Evolutionary conservation across 2,329 filamentous ascomycete genomes (phyloP), one percentile per base, ranked within the genome.

Genomic region (Didymella lethalis): DNA sequence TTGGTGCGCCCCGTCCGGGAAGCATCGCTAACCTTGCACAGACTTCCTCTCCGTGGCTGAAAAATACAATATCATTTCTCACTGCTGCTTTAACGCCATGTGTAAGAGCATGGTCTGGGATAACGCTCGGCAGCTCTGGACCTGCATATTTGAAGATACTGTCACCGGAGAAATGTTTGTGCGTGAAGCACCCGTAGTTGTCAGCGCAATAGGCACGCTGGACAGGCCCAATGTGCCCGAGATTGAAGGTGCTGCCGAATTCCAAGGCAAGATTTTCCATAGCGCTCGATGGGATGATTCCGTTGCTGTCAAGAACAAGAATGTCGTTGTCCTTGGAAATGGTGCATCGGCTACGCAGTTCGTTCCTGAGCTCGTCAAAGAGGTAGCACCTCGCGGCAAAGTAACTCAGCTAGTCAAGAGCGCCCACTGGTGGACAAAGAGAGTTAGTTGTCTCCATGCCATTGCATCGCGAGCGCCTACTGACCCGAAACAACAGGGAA

Each of bases 61-160:
- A 20, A 44, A 44, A 26, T 44, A 44, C 41, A 20, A 44, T 20
- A 44, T 44, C 5, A 18, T 44, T 26, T 20, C 41, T 12, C 41
- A 44, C 41, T 44, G 41, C 23, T 6, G 26, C 25, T 44, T 44
- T 20, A 44, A 44, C 23, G 26, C 20, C 16, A 4, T 44, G 23
- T 44, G 41, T 20, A 44, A 44, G 16, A 44, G 41, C 41, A 44
- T 44, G 23, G 41, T 44, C 41, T 44, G 41, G 41, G 41, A 44
- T 26, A 20, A 44, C 4, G 20, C 7, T 25, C 41, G 41, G 41
- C 41, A 44, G 23, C 41, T 44, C 41, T 44, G 41, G 41, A 44
- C 23, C 16, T 44, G 41, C 41, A 44, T 20, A 11, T 44, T 44
- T 26, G 41, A 44, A 44, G 41, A 44, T 26, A 26, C 41, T 4